These are phyloP conservation scores for Colletotrichum filicis DNA, from an alignment of 2,329 filamentous ascomycete genomes.

Conservation along the genomic window DNA sequence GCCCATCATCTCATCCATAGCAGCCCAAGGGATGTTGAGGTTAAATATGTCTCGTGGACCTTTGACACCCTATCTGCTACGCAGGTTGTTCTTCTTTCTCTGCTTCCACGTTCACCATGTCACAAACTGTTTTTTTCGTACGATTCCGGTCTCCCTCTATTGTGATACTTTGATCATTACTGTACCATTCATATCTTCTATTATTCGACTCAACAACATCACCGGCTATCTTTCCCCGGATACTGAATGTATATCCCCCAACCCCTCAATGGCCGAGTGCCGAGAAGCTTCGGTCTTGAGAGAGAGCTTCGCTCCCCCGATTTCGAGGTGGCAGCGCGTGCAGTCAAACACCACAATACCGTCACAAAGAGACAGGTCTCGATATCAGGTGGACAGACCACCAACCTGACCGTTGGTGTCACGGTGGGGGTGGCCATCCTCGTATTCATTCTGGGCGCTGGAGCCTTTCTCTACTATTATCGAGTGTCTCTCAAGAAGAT, in stretches of 20 bases:
- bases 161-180: constrained; percentile 14
- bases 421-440: constrained; percentile 54
- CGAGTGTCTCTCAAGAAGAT: constrained; percentile 50
- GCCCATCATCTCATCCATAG: neutral
- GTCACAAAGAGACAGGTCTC: constrained; percentile 24
- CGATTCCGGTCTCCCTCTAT: constrained; percentile 8
- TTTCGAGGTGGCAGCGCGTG: neutral
- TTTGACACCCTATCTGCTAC: neutral
- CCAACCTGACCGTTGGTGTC: constrained; percentile 55
- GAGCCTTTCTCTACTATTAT: constrained; percentile 53
- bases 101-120: constrained; percentile 13
- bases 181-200: neutral
- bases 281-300: neutral
- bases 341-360: neutral
- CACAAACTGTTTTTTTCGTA: constrained; percentile 1
- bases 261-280: neutral
- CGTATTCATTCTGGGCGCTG: constrained; percentile 49
- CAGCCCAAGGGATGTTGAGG: neutral
- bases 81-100: constrained; percentile 2
- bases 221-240: neutral
- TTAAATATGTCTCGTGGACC: constrained; percentile 30
- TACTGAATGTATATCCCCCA: constrained; percentile 34
- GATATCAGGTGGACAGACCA: constrained; percentile 40
- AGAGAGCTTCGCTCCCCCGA: neutral
- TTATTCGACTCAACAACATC: neutral